Conservation (phyloP, 2,329 filamentous ascomycete species). For the Capronia coronata region DNA sequence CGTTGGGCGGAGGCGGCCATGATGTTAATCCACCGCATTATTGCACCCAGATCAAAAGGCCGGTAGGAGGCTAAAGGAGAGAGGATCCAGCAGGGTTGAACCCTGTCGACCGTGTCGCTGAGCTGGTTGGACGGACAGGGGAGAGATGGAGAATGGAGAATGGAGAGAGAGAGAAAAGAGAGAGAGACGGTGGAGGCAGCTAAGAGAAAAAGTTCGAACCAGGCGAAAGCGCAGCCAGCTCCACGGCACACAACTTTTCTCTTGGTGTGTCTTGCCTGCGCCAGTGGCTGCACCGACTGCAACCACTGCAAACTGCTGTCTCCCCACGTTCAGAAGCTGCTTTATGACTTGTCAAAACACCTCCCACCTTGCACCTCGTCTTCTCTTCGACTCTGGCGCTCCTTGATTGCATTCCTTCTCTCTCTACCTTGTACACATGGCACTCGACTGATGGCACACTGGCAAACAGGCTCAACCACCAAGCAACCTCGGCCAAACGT, state of each 20-base stretch:
- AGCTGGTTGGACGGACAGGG: background rate
- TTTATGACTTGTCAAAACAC: conserved; percentile 7
- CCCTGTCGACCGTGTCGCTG: background rate
- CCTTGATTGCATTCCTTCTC: background rate
- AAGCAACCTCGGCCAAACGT: conserved; percentile 3
- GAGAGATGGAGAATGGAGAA: background rate
- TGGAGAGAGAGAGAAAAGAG: too few relatives aligned
- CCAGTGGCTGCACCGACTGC: too few relatives aligned
- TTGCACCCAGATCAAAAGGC: background rate
- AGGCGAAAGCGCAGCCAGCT: background rate
- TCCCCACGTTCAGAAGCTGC: background rate
- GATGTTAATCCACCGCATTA: background rate
- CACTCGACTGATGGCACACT: conserved; percentile 20
- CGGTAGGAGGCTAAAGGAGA: background rate
- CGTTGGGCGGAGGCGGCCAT: background rate
- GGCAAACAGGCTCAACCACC: conserved; percentile 7
- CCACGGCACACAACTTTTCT: conserved; percentile 18
- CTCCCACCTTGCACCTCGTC: too few relatives aligned
- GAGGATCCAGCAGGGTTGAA: background rate
- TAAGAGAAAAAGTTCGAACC: background rate
- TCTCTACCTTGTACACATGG: conserved; percentile 22
- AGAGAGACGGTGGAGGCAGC: background rate
- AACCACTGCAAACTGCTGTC: conserved; percentile 1
- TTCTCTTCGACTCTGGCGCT: background rate
- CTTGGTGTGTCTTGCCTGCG: too few relatives aligned